These are phyloP conservation scores for Beauveria bassiana DNA, from an alignment of 2,329 filamentous ascomycete species.

Conservation along the genomic window DNA sequence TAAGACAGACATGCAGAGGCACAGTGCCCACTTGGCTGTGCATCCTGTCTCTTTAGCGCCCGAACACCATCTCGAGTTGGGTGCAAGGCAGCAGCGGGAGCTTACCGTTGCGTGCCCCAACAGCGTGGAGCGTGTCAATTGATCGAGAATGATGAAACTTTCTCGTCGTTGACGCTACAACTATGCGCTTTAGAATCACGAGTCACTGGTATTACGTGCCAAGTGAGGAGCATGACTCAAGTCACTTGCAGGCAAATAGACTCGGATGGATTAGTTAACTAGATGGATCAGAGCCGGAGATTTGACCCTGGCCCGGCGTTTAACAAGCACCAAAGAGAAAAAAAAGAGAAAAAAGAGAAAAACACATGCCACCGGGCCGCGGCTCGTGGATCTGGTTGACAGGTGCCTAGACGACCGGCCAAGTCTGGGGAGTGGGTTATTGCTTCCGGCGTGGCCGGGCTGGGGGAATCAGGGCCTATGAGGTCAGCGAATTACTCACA, in stretches of 20 bases:
- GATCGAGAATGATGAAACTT: not conserved
- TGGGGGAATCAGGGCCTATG: not conserved
- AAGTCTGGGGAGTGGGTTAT: not conserved
- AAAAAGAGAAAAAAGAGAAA: not conserved
- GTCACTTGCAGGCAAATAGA: not conserved
- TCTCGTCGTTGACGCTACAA: not conserved
- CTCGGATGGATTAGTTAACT: too few species aligned
- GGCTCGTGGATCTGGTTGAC: not conserved
- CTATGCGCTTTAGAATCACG: too few species aligned
- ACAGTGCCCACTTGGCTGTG: not conserved
- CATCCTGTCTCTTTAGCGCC: not conserved
- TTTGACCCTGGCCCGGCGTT: not conserved
- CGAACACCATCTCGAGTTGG: slow-evolving; percentile 3
- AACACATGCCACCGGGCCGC: slow-evolving; percentile 8
- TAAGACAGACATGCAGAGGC: too few species aligned
- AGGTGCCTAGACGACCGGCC: too few species aligned
- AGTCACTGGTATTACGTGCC: not conserved
- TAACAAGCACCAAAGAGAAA: not conserved
- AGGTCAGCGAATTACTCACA: not conserved
- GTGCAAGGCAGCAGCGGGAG: not conserved
- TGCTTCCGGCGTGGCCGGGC: not conserved
- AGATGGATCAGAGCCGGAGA: not conserved
- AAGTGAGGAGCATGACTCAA: not conserved
- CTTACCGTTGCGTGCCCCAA: not conserved
- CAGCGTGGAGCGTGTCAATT: not conserved